Evolutionary conservation across 108 stramenopile genomes (phyloP), one percentile per base, ranked within the genome.

Genomic region (Skeletonema tropicum): DNA sequence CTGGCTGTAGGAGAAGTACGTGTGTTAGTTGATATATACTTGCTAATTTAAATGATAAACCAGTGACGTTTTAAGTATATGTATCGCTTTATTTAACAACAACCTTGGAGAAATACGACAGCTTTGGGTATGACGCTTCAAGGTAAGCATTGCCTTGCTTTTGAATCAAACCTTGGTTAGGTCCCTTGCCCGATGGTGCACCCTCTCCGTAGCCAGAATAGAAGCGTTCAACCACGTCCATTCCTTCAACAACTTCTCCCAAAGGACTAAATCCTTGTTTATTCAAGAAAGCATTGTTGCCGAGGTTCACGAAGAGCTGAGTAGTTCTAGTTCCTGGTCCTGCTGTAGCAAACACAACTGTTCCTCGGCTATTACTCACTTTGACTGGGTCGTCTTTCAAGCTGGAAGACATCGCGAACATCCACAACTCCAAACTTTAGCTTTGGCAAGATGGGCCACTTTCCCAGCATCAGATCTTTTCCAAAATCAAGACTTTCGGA

Each of bases 201-300:
- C 92, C 92, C 64, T 96, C 96, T 14, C 96, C 96, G 74, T 98
- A 98, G 9, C 91, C 97, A 14, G 87, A 64, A 76, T 93, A 97
- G 23, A 97, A 81, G 60, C 75, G 39, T 48, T 96, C 94, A 0
- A 95, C 93, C 9, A 95, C 76, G 46, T 97, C 93, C 94, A 97
- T 94, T 8, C 96, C 96, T 63, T 88, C 84, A 19, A 95, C 87
- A 21, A 98, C 89, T 63, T 92, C 75, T 31, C 92, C 97, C 60
- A 98, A 85, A 13, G 97, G 97, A 31, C 91, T 76, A 77, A 98
- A 98, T 25, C 97, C 97, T 66, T 92, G 93, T 71, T 87, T 90
- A 87, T 98, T 96, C 64, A 98, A 80, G 60, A 95, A 96, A 25
- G 70, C 76, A 79, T 97, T 98, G 49, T 83, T 74, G 33, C 62